These are phyloP conservation scores for Hyaloscypha hepaticicola DNA, from an alignment of 495 filamentous ascomycete species.

Conservation along the genomic window DNA sequence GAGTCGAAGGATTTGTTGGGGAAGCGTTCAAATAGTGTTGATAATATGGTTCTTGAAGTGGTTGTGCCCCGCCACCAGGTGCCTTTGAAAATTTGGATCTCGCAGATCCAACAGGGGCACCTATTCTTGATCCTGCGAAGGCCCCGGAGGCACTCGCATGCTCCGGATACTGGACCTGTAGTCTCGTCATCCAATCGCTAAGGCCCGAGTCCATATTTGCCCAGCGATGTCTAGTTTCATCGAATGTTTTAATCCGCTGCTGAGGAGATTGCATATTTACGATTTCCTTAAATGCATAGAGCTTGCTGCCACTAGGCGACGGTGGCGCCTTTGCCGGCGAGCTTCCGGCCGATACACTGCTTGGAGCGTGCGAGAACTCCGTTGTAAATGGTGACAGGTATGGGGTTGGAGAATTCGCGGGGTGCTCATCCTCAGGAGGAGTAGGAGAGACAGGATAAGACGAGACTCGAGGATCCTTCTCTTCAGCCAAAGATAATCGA, in stretches of 20 bases:
- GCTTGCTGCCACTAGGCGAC: constrained; percentile 8
- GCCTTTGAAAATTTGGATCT: constrained; percentile 49
- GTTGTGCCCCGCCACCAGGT: constrained; percentile 33
- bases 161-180: constrained; percentile 22
- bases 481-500: constrained; percentile 41
- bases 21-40: constrained; percentile 47
- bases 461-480: constrained; percentile 40
- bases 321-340: constrained; percentile 9
- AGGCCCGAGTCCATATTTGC: constrained; percentile 71
- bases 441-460: constrained; percentile 33
- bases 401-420: constrained; percentile 29
- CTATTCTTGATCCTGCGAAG: constrained; percentile 6
- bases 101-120: constrained; percentile 29
- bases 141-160: constrained; percentile 30
- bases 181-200: constrained; percentile 61
- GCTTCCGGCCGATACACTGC: constrained; percentile 17
- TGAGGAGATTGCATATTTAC: constrained; percentile 27
- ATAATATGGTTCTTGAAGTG: constrained; percentile 52
- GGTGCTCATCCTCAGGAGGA: constrained; percentile 41
- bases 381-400: constrained; percentile 15
- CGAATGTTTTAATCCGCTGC: constrained; percentile 68
- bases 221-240: constrained; percentile 67
- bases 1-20: constrained; percentile 39
- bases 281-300: constrained; percentile 30
- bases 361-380: constrained; percentile 8